Conservation (phyloP, 305 asterid species). For the Fraxinus platypoda region DNA sequence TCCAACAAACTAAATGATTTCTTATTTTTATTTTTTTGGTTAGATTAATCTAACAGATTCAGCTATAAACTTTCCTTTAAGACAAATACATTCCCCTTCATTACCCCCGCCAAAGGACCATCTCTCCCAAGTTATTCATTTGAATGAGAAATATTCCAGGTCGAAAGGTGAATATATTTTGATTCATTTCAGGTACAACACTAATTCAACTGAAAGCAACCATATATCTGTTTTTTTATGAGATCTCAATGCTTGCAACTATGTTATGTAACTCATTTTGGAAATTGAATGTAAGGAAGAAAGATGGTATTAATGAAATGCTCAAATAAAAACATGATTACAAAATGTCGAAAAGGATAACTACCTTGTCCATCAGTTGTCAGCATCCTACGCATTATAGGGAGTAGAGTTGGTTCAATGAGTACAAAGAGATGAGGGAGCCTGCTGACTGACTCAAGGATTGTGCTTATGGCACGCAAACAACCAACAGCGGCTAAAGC, state of each 20-base stretch:
- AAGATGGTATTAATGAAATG: background rate
- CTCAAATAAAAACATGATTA: background rate
- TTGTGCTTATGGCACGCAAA: conserved; percentile 97
- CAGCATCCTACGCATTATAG: conserved; percentile 95
- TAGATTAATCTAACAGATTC: background rate
- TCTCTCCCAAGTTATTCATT: background rate
- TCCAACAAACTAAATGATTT: background rate
- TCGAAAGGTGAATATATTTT: background rate
- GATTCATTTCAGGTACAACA: background rate
- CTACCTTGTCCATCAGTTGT: conserved; percentile 98
- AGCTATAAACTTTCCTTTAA: conserved; percentile 2
- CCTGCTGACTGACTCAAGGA: conserved; percentile 93
- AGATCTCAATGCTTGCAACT: background rate
- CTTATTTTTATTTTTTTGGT: too few relatives aligned
- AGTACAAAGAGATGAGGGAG: conserved; percentile 86
- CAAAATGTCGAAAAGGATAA: conserved; percentile 11
- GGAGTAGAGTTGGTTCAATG: conserved; percentile 87
- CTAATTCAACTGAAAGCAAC: background rate
- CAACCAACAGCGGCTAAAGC: conserved; percentile 99
- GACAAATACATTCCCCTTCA: background rate
- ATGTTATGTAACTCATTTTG: background rate
- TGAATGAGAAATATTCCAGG: background rate
- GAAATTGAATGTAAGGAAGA: background rate
- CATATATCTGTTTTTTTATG: background rate
- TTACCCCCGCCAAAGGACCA: conserved; percentile 8